Evolutionary conservation across 495 filamentous ascomycete genomes (phyloP), one percentile per base, ranked within the genome.

Genomic region (Neurospora sublineolata): DNA sequence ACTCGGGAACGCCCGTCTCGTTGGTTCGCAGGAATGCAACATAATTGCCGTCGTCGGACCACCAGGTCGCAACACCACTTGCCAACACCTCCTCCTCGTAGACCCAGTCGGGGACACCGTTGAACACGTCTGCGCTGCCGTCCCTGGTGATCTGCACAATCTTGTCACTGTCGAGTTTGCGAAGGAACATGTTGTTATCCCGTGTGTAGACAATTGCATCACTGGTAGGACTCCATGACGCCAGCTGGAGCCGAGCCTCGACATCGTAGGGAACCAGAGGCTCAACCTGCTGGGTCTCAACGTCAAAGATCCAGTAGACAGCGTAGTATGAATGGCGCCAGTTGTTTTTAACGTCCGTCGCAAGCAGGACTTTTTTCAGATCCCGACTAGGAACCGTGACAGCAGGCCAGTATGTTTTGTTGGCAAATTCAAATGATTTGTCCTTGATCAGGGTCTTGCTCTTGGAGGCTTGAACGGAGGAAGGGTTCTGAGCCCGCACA

Each of bases 91-190:
- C 95, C 78, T 99, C 95, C 78, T 99, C 95, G 75, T 97, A 99
- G 0, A 99, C 95, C 95, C 95, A 99, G 80, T 99, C 95, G 0
- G 95, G 95, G n/a, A 97, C 89, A 27, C 95, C 95, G 76, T 98
- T 96, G 84, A 99, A 98, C 18, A 95, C 86, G 72, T 98, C 87
- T 3, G 85, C 80, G 1, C 94, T 91, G 44, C 95, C 95, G 79
- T 98, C 94, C 72, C 83, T 90, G 16, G 95, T 99, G 72, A 99
- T 90, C 72, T 89, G 88, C 5, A 83, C 86, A 16, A 94, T 88
- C 68, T 82, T 80, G 36, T 83, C 73, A 58, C 75, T 76, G 38
- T 74, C 82, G 42, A 97, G 77, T 52, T 90, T 89, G 58, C 96
- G 90, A 33, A 97, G 77, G 76, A 88, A 97, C 72, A 99, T 80